Conservation (phyloP, 169 alveolate genomes). For the Cryptosporidium parvum region DNA sequence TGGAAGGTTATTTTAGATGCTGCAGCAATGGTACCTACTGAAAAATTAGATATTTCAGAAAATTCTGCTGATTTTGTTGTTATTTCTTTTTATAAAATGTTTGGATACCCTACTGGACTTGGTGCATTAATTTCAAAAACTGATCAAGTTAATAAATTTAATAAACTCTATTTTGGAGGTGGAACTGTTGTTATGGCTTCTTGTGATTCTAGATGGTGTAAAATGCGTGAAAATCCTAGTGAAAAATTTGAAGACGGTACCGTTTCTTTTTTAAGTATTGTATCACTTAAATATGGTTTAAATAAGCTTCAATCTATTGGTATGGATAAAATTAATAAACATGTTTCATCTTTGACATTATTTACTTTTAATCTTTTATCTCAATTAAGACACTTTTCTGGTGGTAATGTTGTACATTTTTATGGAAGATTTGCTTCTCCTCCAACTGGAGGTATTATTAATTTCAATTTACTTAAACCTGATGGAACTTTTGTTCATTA, state of each 20-base stretch:
- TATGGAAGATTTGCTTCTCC: slow-evolving; percentile 37
- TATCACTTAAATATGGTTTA: slow-evolving; percentile 76
- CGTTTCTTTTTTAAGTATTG: slow-evolving; percentile 79
- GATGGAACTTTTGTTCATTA: slow-evolving; percentile 77
- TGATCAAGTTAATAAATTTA: slow-evolving; percentile 48
- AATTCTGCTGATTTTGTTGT: slow-evolving; percentile 79
- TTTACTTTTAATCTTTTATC: slow-evolving; percentile 28
- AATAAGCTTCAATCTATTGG: slow-evolving; percentile 75
- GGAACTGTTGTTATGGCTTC: slow-evolving; percentile 79
- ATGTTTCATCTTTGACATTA: slow-evolving; percentile 75
- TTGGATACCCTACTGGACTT: slow-evolving; percentile 82
- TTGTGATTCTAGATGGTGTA: slow-evolving; percentile 78
- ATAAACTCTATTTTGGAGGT: slow-evolving; percentile 81
- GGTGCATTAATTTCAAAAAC: slow-evolving; percentile 77
- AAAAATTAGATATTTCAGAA: slow-evolving; percentile 56
- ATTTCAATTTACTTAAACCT: slow-evolving; percentile 77
- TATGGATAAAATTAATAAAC: slow-evolving; percentile 76
- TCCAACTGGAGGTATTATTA: slow-evolving; percentile 78
- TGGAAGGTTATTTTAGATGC: slow-evolving; percentile 80
- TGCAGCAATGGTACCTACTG: slow-evolving; percentile 80
- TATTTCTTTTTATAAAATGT: slow-evolving; percentile 80
- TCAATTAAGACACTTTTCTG: slow-evolving; percentile 60
- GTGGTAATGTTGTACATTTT: slow-evolving; percentile 42
- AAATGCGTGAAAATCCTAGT: slow-evolving; percentile 70
- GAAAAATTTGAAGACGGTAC: slow-evolving; percentile 80